A percentile compares a stretch with the other conserved stretches of the same genome.
phyloP scores from a whole-genome alignment of 192 early-diverging fungal genomes.

The Radiomyces spectabilis region DNA sequence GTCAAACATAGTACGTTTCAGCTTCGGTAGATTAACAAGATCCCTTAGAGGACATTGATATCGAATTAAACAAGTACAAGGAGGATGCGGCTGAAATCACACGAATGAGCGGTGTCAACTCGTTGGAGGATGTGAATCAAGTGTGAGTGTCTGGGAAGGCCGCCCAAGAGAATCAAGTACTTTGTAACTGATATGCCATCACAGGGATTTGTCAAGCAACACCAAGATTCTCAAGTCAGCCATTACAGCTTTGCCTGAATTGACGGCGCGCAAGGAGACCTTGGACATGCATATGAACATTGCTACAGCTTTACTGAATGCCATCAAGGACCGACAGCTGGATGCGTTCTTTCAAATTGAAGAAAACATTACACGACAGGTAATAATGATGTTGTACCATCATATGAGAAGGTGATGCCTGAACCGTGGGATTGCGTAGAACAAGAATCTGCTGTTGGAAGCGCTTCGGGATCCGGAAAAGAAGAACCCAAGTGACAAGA shows the following conservation, averaged over 20 bases:
- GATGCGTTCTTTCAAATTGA: constrained; percentile 94
- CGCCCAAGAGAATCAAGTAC: neutral
- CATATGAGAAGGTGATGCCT: too few relatives aligned
- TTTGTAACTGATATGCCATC: neutral
- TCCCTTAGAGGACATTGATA: constrained; percentile 74
- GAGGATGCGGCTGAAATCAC: constrained; percentile 92
- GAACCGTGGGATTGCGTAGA: too few relatives aligned
- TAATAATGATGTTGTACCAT: constrained; percentile 12
- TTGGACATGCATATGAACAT: constrained; percentile 99
- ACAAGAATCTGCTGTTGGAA: constrained; percentile 72
- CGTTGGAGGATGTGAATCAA: constrained; percentile 71
- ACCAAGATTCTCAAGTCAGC: constrained; percentile 86
- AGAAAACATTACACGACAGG: constrained; percentile 77
- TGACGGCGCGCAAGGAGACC: constrained; percentile 87
- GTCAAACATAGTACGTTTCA: neutral
- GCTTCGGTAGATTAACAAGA: neutral
- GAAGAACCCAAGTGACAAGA: constrained; percentile 78
- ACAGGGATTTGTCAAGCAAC: constrained; percentile 70
- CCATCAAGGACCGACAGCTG: constrained; percentile 88
- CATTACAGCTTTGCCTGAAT: constrained; percentile 87
- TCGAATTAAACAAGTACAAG: constrained; percentile 90
- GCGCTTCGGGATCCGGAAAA: constrained; percentile 76
- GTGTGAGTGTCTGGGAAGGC: constrained; percentile 34
- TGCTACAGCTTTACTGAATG: constrained; percentile 79
- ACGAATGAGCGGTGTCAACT: constrained; percentile 72